Evolutionary conservation across 225 moss, liverwort and hornwort species (phyloP).

Genomic region (Neckera pumila): DNA sequence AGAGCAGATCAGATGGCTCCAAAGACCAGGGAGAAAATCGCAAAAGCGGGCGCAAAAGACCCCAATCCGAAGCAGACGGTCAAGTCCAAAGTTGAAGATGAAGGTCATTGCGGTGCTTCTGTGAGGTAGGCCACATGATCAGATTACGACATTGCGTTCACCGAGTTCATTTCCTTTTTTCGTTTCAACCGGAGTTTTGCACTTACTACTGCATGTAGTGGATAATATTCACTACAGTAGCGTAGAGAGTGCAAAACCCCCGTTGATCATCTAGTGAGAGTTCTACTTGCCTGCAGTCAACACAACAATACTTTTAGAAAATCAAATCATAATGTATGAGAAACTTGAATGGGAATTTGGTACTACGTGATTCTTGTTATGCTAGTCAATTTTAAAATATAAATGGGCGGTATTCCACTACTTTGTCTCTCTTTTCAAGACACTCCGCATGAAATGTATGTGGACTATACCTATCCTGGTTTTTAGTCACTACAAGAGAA

Average conservation of each 20-base stretch:
- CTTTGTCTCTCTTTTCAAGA: not conserved
- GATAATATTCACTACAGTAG: not conserved
- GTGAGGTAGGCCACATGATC: not conserved
- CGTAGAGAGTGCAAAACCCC: not conserved
- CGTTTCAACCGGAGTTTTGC: not conserved
- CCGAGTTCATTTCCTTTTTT: not conserved
- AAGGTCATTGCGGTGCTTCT: not conserved
- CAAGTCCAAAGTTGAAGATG: not conserved
- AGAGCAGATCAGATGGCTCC: not conserved
- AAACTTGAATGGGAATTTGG: not conserved
- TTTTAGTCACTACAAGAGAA: no score
- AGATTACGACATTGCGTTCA: not conserved
- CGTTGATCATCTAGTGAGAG: not conserved
- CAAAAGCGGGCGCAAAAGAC: no score
- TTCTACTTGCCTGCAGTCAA: not conserved
- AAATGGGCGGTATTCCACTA: no score
- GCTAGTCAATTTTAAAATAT: no score
- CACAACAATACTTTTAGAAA: not conserved
- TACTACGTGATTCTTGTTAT: no score
- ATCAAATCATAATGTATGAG: not conserved
- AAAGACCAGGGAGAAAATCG: not conserved
- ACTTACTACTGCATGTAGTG: not conserved
- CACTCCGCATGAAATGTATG: not conserved
- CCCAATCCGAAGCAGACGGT: not conserved
- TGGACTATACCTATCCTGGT: not conserved